Evolutionary conservation across 768 basidiomycete species (phyloP), one percentile per base, ranked within the genome.

Genomic region (Cubamyces lactineus): DNA sequence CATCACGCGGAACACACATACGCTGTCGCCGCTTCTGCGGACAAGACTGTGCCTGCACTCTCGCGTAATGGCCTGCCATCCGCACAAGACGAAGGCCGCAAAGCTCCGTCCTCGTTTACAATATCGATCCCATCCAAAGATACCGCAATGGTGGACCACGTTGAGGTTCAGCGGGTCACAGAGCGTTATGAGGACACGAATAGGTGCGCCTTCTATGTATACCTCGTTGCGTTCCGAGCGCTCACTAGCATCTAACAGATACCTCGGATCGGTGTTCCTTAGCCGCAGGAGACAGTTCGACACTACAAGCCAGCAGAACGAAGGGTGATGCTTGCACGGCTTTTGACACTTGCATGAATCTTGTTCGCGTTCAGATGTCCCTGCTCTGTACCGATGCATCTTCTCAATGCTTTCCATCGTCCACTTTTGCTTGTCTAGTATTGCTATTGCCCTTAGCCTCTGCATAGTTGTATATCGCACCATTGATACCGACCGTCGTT

Each of bases 171-270:
- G 38, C 74, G 72, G 15, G 86, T 88, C 16, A 78, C 78, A 47
- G 80, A 86, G 61, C 81, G 79, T 15, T 92, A 92, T 59, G 87
- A 86, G 70, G 80, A 81, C 55, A 77, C 78, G 0, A 92, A 91
- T 71, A 87, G 77, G 90, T 87, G 46, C n/a, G 67, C 60, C n/a
- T 46, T 23, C 52, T 40, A 34, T 42, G 21, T 45, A 52, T 51
- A 38, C 62, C 40, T 23, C 16, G 19, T 49, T 38, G 40, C 7
- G 53, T 30, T 3, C 24, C 57, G 1, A 21, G 48, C 42, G 43
- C 15, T 61, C 23, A 50, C 60, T 66, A 24, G 46, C 49, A 26
- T 28, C 66, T 49, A 38, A 30, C 38, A 92, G 91, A 70, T 69
- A 86, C 11, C 71, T 92, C 42, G 84, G 89, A 39, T 84, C 83